These are phyloP conservation scores for Acer yangbiense DNA, from an alignment of 345 rosid species.

Conservation along the genomic window DNA sequence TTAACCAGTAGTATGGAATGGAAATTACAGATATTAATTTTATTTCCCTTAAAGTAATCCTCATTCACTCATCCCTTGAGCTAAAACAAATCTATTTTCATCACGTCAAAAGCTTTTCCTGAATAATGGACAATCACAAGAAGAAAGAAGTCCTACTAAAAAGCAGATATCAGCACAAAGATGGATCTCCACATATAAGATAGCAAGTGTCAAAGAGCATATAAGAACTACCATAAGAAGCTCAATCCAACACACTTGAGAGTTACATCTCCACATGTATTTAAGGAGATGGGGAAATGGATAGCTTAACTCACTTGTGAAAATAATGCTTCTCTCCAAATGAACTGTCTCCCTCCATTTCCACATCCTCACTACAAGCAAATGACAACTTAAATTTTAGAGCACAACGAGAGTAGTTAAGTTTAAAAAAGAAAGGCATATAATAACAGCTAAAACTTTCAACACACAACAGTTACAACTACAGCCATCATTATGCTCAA, in stretches of 20 bases:
- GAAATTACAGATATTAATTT: neutral
- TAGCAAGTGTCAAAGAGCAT: neutral
- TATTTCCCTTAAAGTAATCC: neutral
- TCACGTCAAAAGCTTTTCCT: neutral
- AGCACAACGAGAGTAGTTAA: slow-evolving; percentile 10
- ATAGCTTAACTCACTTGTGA: slow-evolving; percentile 61
- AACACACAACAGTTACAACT: neutral
- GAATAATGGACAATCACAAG: neutral
- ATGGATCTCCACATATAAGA: neutral
- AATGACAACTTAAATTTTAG: slow-evolving; percentile 20
- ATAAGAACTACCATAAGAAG: neutral
- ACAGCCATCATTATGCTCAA: neutral
- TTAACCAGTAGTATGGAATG: neutral
- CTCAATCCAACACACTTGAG: slow-evolving; percentile 1
- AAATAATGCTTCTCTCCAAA: slow-evolving; percentile 51
- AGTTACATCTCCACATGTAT: neutral
- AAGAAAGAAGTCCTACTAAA: neutral
- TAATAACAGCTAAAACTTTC: neutral
- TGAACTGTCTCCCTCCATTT: slow-evolving; percentile 45
- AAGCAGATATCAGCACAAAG: neutral
- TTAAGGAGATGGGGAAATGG: neutral
- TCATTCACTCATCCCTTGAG: neutral
- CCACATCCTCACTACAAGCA: slow-evolving; percentile 48
- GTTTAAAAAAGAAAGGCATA: slow-evolving; percentile 16
- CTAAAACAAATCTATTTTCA: neutral